Base-by-base conservation (phyloP, 2,329 filamentous ascomycete genomes). In the Colletotrichum noveboracense region DNA sequence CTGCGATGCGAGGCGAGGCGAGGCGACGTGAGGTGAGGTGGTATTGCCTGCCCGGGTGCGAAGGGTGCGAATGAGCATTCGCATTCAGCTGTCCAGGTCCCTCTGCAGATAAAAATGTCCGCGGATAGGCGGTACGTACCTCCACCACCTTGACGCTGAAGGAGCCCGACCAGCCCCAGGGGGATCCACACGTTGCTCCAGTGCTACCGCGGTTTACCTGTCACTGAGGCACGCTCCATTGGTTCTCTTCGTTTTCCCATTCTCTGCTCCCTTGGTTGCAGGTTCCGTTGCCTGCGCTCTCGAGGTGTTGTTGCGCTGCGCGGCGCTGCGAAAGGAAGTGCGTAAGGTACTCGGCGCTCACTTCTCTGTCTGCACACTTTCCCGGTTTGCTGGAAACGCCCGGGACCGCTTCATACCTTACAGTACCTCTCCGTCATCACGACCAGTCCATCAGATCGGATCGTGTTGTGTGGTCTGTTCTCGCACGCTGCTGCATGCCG, bases 301-400 rank as follows among this genome's bases (percentile, higher is more conserved):
- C 34, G 24, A 62, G 36, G 55, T 62, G 21, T 18, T 48, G 58
- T 62, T 55, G 66, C 56, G 66, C 43, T 30, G 34, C 43, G 43
- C 43, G 43, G 43, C 43, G 43, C 43, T 52, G 10, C 43, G 43
- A 52, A 52, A 52, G 43, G n/a, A 21, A 52, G 43, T 66, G 38
- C 38, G 30, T n/a, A 36, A 18, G 28, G 14, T 36, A 28, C 52
- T 70, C 8, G 26, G 70, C 21, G 32, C 36, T 62, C 38, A 38
- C 21, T 62, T 36, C 58, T 52, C 21, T 48, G 28, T 26, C 71
- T 74, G 71, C 60, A 65, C 55, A 34, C n/a, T 70, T 65, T 38
- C 67, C 71, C 71, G 48, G 71, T 65, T 71, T 71, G 71, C 71
- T 74, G 60, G 71, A 70, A 66, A 30, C 32, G 67, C 67, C 58